These are phyloP conservation scores for Chrysanthemum seticuspe DNA, from an alignment of 129 eudicot species.

Conservation along the genomic window DNA sequence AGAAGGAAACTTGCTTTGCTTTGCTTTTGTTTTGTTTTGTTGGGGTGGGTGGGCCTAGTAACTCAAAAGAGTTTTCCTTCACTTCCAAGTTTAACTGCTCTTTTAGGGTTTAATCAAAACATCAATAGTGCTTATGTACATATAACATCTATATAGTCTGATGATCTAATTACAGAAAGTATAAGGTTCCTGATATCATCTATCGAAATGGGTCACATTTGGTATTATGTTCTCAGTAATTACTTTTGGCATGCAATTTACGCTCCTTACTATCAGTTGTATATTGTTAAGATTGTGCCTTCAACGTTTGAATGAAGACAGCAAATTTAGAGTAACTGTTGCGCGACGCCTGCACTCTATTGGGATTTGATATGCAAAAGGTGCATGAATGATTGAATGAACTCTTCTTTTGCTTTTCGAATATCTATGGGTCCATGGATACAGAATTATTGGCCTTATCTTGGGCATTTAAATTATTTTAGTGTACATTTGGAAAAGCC, in stretches of 20 bases:
- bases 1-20: conserved; percentile 27
- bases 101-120: conserved; percentile 10
- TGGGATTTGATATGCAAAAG: conserved; percentile 13
- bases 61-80: conserved; percentile 34
- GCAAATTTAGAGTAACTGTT: not conserved
- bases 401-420: conserved; percentile 13
- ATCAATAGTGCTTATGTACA: conserved; percentile 26
- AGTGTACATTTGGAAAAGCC: conserved; percentile 24
- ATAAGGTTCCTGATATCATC: not conserved
- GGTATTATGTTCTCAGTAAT: not conserved
- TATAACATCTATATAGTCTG: conserved; percentile 6
- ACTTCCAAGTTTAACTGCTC: conserved; percentile 28
- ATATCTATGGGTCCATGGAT: conserved; percentile 18
- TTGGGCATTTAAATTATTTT: not conserved
- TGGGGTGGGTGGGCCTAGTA: conserved; percentile 30
- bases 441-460: conserved; percentile 27
- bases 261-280: too few species aligned
- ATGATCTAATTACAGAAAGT: not conserved
- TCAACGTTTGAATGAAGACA: conserved; percentile 1
- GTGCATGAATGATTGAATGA: conserved; percentile 4
- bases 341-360: not conserved
- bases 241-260: not conserved
- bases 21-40: conserved; percentile 2
- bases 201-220: not conserved
- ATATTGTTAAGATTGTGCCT: too few species aligned